Conservation (phyloP, 345 rosid genomes). For the Populus euphratica region DNA sequence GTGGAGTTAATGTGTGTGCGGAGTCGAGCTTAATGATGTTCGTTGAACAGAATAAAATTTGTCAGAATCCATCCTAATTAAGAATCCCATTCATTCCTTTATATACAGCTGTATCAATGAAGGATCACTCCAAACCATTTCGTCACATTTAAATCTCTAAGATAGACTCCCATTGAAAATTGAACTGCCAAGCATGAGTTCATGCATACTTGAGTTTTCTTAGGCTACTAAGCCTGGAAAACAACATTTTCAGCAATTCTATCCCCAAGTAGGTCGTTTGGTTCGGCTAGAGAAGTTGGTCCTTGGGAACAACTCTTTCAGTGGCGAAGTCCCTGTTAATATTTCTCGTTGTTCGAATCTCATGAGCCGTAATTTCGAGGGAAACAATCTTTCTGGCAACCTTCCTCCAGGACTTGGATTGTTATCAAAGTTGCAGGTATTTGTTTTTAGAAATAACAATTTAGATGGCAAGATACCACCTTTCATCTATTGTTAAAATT, state of each 20-base stretch:
- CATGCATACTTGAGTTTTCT: neutral
- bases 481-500: neutral
- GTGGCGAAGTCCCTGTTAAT: constrained; percentile 15
- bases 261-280: constrained; percentile 21
- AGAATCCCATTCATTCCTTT: neutral
- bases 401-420: constrained; percentile 7
- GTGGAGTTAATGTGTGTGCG: too few relatives aligned
- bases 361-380: constrained; percentile 3
- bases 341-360: constrained; percentile 24
- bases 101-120: neutral
- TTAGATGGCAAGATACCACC: constrained; percentile 26
- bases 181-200: neutral
- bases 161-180: neutral
- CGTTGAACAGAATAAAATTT: too few relatives aligned
- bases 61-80: too few relatives aligned
- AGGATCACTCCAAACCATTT: neutral
- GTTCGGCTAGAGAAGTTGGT: neutral
- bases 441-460: fast-evolving
- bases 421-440: neutral
- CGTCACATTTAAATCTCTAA: neutral
- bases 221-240: neutral
- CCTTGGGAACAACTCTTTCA: neutral
- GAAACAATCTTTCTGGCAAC: constrained; percentile 19
- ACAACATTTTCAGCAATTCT: constrained; percentile 2
- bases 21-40: too few relatives aligned